Conservation (phyloP, 306 rosid genomes). For the Sicyos baderoa region DNA sequence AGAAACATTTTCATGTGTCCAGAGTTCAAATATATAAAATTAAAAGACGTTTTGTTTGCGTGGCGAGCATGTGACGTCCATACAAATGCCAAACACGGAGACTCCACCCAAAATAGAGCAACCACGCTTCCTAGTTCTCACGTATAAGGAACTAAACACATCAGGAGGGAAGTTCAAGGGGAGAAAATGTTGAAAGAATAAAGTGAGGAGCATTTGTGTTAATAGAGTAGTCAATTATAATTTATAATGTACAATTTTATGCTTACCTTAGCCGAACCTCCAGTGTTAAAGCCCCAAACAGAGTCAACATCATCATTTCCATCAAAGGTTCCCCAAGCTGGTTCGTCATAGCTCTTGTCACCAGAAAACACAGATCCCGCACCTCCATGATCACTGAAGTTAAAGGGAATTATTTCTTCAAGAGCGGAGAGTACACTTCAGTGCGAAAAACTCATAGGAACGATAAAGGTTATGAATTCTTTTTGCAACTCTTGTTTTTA, state of each 20-base stretch:
- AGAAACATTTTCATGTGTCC: background rate
- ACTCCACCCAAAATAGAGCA: background rate
- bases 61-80: background rate
- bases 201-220: background rate
- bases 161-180: background rate
- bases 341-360: slow-evolving; percentile 64
- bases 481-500: background rate
- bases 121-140: background rate
- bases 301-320: slow-evolving; percentile 76
- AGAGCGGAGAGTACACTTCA: background rate
- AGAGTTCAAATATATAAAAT: too few species aligned
- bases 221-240: background rate
- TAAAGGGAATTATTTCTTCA: background rate
- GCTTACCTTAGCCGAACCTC: slow-evolving; percentile 50
- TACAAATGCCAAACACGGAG: background rate
- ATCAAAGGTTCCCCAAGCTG: slow-evolving; percentile 82
- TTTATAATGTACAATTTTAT: slow-evolving; percentile 11
- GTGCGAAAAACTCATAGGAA: background rate
- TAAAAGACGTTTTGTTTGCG: too few species aligned
- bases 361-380: slow-evolving; percentile 60
- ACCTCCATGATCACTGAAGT: slow-evolving; percentile 53
- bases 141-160: background rate
- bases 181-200: background rate
- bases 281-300: slow-evolving; percentile 73
- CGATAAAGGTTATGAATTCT: background rate